These are phyloP conservation scores for Waltergamsia citrina DNA, from an alignment of 2,329 filamentous ascomycete genomes.

Conservation along the genomic window DNA sequence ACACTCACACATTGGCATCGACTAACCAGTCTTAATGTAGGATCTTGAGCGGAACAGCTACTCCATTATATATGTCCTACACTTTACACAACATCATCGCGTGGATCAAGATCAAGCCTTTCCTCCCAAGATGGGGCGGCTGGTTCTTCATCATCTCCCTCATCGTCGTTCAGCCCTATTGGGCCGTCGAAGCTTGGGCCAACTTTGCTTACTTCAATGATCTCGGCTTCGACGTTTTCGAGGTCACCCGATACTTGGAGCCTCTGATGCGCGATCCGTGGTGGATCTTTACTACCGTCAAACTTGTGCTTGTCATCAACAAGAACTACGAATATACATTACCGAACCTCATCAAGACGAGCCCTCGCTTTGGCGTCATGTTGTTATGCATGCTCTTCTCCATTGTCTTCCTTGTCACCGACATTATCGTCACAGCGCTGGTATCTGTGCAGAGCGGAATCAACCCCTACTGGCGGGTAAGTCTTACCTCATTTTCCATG, in stretches of 20 bases:
- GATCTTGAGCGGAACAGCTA: conserved; percentile 7
- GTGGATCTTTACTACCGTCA: conserved; percentile 9
- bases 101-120: conserved; percentile 9
- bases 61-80: conserved; percentile 8
- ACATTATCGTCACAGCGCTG: conserved; percentile 4
- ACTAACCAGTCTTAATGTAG: too few relatives aligned
- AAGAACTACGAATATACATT: conserved; percentile 8
- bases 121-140: conserved; percentile 8
- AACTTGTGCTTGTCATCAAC: conserved; percentile 9
- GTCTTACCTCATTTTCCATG: background rate
- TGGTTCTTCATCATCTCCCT: conserved; percentile 7
- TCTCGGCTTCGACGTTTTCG: conserved; percentile 5
- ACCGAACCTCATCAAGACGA: conserved; percentile 4
- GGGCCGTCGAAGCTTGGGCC: conserved; percentile 7
- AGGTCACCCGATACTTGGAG: conserved; percentile 6
- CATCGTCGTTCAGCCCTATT: conserved; percentile 7
- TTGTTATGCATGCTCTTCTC: conserved; percentile 8
- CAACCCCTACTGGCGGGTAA: conserved; percentile 9
- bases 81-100: conserved; percentile 7
- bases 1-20: background rate
- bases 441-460: conserved; percentile 6
- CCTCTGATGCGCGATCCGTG: conserved; percentile 7
- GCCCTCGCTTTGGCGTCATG: conserved; percentile 9
- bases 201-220: conserved; percentile 9
- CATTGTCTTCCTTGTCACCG: conserved; percentile 8